phyloP scores from a whole-genome alignment of 208 protist genomes.

The Leishmania lainsoni region DNA sequence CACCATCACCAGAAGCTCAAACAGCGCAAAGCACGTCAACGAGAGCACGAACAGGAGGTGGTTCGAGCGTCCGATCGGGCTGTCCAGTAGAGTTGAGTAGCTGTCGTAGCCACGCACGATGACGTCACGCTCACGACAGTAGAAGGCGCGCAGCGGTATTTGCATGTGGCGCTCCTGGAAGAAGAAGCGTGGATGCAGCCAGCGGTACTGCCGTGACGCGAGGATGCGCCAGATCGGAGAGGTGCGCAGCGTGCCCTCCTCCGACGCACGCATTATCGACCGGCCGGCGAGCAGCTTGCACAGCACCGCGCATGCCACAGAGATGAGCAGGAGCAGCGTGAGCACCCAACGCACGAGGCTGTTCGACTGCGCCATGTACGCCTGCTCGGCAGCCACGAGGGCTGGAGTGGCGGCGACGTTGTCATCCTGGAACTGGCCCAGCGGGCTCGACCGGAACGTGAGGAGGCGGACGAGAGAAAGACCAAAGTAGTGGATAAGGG shows the following conservation, averaged over 20 bases:
- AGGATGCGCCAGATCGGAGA: slow-evolving; percentile 73
- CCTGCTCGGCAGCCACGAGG: slow-evolving; percentile 4
- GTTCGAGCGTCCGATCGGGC: slow-evolving; percentile 67
- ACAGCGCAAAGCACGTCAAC: slow-evolving; percentile 48
- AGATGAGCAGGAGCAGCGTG: slow-evolving; percentile 31
- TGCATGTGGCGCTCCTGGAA: slow-evolving; percentile 58
- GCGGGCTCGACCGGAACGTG: slow-evolving; percentile 19
- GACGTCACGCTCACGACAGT: slow-evolving; percentile 75
- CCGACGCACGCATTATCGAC: slow-evolving; percentile 27
- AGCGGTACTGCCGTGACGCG: slow-evolving; percentile 46
- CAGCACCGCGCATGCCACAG: slow-evolving; percentile 30
- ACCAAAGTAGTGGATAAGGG: slow-evolving; percentile 19
- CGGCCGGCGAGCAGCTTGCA: slow-evolving; percentile 51
- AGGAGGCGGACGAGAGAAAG: slow-evolving; percentile 26
- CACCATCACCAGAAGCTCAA: slow-evolving; percentile 50
- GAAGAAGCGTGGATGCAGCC: slow-evolving; percentile 70
- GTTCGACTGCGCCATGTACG: slow-evolving; percentile 29
- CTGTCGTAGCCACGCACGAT: slow-evolving; percentile 73
- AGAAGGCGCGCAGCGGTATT: slow-evolving; percentile 76
- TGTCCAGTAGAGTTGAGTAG: slow-evolving; percentile 72
- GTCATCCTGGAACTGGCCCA: background rate
- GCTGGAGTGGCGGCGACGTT: background rate
- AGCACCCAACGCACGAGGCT: slow-evolving; percentile 33
- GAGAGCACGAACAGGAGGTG: slow-evolving; percentile 62
- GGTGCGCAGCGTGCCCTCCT: slow-evolving; percentile 38